phyloP scores from a whole-genome alignment of 2,329 filamentous ascomycete species.

The Penicillium capsulatum region DNA sequence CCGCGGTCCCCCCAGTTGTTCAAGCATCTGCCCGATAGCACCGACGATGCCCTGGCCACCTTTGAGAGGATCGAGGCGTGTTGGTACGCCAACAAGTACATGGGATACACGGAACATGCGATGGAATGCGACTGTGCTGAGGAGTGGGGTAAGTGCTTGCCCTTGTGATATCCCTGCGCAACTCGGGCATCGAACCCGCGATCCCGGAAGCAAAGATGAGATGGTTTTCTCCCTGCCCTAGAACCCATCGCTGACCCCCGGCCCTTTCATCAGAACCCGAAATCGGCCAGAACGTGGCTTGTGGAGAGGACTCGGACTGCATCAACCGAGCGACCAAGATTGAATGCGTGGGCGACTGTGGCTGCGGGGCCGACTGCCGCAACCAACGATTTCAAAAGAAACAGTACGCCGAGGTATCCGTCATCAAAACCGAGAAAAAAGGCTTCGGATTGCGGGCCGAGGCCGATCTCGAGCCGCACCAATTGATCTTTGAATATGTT shows the following conservation, averaged over 20 bases:
- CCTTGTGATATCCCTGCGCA: conserved; percentile 14
- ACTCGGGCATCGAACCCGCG: conserved; percentile 26
- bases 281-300: conserved; percentile 67
- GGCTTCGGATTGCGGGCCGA: conserved; percentile 88
- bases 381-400: conserved; percentile 92
- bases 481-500: conserved; percentile 98
- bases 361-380: conserved; percentile 81
- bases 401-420: conserved; percentile 84
- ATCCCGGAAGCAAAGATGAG: neutral
- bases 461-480: conserved; percentile 68
- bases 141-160: conserved; percentile 76
- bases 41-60: conserved; percentile 65
- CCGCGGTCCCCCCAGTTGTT: conserved; percentile 64
- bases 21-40: conserved; percentile 71
- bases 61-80: conserved; percentile 83
- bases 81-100: conserved; percentile 83
- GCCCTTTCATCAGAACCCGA: conserved; percentile 43
- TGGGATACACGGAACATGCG: conserved; percentile 87
- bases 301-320: conserved; percentile 93
- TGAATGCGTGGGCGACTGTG: conserved; percentile 84
- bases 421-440: conserved; percentile 98
- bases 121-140: conserved; percentile 93
- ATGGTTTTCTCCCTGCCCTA: too few relatives aligned
- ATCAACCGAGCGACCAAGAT: conserved; percentile 98
- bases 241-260: too few relatives aligned